phyloP scores from a whole-genome alignment of 2,329 filamentous ascomycete species.

The Diaporthe amygdali region DNA sequence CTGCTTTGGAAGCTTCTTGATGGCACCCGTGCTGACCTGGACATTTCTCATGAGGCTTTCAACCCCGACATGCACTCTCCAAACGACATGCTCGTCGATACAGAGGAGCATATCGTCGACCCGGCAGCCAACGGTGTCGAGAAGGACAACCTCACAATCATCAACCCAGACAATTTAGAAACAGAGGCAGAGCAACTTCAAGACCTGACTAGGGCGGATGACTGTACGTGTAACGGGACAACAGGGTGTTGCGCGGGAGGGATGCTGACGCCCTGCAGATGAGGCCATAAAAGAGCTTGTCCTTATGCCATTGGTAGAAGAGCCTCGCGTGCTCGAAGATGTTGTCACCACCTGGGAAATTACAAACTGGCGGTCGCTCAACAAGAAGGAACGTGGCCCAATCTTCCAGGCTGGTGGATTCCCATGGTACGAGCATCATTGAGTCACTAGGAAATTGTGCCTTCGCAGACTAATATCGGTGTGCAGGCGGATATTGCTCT shows the following conservation, averaged over 20 bases:
- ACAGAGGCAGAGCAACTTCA: constrained; percentile 53
- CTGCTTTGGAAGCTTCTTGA: constrained; percentile 16
- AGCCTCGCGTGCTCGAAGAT: constrained; percentile 81
- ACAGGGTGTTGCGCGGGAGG: not conserved
- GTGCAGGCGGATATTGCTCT: constrained; percentile 87
- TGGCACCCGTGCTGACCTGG: constrained; percentile 31
- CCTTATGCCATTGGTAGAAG: constrained; percentile 73
- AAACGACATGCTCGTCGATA: constrained; percentile 62
- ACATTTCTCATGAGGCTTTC: constrained; percentile 49
- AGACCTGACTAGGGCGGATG: constrained; percentile 55
- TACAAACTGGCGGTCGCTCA: constrained; percentile 76
- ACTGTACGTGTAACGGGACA: constrained; percentile 48
- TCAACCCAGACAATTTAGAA: constrained; percentile 58
- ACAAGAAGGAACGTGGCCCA: constrained; percentile 86
- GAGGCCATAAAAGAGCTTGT: constrained; percentile 86
- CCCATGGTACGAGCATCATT: constrained; percentile 72
- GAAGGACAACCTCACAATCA: constrained; percentile 58
- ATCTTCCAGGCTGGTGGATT: constrained; percentile 84
- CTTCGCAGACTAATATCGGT: constrained; percentile 28
- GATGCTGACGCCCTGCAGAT: constrained; percentile 53
- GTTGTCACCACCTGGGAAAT: constrained; percentile 85
- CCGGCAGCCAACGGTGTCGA: constrained; percentile 50
- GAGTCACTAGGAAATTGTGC: not conserved
- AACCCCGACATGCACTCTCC: constrained; percentile 57
- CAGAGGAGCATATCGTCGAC: constrained; percentile 58